Evolutionary conservation across 2,329 filamentous ascomycete species (phyloP), one percentile per base, ranked within the genome.

Genomic region (Fusarium aywerte): DNA sequence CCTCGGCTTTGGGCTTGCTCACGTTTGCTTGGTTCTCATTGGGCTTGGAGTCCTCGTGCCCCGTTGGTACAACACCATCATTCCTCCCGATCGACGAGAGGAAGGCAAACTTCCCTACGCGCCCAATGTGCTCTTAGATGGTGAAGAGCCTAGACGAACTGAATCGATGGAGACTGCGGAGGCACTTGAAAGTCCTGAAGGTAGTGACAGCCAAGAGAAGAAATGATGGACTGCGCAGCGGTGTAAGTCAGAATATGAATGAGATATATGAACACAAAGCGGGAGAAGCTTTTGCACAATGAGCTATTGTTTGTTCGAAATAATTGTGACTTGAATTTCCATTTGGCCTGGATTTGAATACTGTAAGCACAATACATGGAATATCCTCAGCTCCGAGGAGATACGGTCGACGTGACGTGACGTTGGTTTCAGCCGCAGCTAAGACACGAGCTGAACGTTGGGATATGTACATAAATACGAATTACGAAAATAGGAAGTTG

Each of bases 21-120:
- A 85, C 58, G 52, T 84, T 18, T 77, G 80, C 5, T 73, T 88
- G 36, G 39, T 86, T 1, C 68, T 82, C 11, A 80, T 87, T 29
- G 72, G 82, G 3, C 50, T 81, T 3, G 84, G 84, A 7, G 80
- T 85, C 38, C 75, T 86, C 7, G 72, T 85, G 29, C 86, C 86
- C 4, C 78, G 83, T 11, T 88, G 85, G 75, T 86, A 83, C 65
- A 79, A 85, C 65, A 74, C 81, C 5, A 80, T 88, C 32, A 81
- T 88, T 32, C 85, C 85, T 1, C 68, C 77, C 0, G 68, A 78
- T 4, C 80, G 85, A 2, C 76, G 79, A 1, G 74, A 74, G 9
- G 84, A 87, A 52, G 84, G 84, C 10, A 80, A 74, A 54, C 67
- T 75, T 13, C 51, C 58, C 1, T 73, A 73, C 23, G 71, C 71